A percentile compares a stretch with the other conserved stretches of the same genome.
Conservation (phyloP, 768 basidiomycete genomes). For the Agaricus subrufescens region DNA sequence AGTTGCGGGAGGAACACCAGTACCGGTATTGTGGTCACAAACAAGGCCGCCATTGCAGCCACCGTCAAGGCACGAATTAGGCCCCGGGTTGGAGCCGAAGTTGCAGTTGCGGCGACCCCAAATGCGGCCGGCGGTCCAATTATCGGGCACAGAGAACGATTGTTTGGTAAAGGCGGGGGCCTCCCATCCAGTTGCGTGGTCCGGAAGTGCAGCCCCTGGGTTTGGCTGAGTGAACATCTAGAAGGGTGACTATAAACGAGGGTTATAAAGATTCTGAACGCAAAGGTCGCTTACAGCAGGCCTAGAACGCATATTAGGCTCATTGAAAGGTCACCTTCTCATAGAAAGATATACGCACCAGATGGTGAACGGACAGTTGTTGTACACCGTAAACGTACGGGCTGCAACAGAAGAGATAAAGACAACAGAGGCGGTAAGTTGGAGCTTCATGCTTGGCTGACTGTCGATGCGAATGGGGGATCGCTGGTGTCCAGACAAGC, state of each 20-base stretch:
- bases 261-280: too few relatives aligned
- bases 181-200: conserved; percentile 42
- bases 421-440: conserved; percentile 14
- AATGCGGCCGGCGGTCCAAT: conserved; percentile 61
- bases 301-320: conserved; percentile 41
- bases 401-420: conserved; percentile 27
- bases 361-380: conserved; percentile 63
- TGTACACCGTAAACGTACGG: conserved; percentile 49
- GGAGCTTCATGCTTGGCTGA: conserved; percentile 5
- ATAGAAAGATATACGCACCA: conserved; percentile 37
- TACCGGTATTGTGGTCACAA: conserved; percentile 44
- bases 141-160: conserved; percentile 50
- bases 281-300: too few relatives aligned
- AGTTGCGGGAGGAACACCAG: conserved; percentile 61
- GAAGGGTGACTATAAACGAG: too few relatives aligned
- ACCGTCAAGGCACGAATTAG: conserved; percentile 51
- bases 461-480: too few relatives aligned
- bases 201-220: conserved; percentile 22
- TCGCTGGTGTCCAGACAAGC: too few relatives aligned
- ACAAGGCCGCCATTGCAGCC: conserved; percentile 61
- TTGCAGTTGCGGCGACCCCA: conserved; percentile 54
- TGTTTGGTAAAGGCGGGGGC: conserved; percentile 31
- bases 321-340: conserved; percentile 52
- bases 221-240: too few relatives aligned
- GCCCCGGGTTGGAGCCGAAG: conserved; percentile 43